Conservation (phyloP, 2,329 filamentous ascomycete genomes). For the Rutstroemia sp. region DNA sequence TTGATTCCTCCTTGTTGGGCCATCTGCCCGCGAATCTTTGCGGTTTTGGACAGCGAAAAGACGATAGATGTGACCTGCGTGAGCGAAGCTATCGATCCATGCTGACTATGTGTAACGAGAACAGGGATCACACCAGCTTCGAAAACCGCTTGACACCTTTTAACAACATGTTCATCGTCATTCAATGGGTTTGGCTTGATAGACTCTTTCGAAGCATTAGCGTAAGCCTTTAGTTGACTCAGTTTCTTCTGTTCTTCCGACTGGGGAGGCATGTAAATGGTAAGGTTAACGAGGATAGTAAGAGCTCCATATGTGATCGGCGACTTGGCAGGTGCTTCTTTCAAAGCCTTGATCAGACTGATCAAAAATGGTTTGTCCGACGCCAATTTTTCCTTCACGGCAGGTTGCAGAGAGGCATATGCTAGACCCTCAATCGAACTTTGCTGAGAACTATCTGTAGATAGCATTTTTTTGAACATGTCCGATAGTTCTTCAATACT, state of each 20-base stretch:
- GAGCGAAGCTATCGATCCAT: constrained; percentile 62
- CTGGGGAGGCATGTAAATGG: constrained; percentile 66
- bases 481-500: constrained; percentile 59
- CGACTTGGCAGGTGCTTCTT: constrained; percentile 52
- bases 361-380: constrained; percentile 62
- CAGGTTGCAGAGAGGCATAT: constrained; percentile 80
- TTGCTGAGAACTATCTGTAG: constrained; percentile 50
- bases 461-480: constrained; percentile 60
- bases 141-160: constrained; percentile 71
- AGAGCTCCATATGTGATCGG: constrained; percentile 77
- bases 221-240: constrained; percentile 87
- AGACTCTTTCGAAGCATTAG: constrained; percentile 70
- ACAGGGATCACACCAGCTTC: constrained; percentile 71
- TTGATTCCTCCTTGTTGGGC: constrained; percentile 92
- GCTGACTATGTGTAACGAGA: constrained; percentile 68
- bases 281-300: constrained; percentile 80
- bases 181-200: constrained; percentile 59
- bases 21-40: constrained; percentile 67
- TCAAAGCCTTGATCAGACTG: constrained; percentile 58
- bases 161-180: constrained; percentile 66
- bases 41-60: constrained; percentile 67
- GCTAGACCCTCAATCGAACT: constrained; percentile 85
- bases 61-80: constrained; percentile 70
- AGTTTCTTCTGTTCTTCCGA: constrained; percentile 92
- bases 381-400: constrained; percentile 74